Evolutionary conservation across 2,329 filamentous ascomycete species (phyloP).

Genomic region (Penicillium corylophilum): DNA sequence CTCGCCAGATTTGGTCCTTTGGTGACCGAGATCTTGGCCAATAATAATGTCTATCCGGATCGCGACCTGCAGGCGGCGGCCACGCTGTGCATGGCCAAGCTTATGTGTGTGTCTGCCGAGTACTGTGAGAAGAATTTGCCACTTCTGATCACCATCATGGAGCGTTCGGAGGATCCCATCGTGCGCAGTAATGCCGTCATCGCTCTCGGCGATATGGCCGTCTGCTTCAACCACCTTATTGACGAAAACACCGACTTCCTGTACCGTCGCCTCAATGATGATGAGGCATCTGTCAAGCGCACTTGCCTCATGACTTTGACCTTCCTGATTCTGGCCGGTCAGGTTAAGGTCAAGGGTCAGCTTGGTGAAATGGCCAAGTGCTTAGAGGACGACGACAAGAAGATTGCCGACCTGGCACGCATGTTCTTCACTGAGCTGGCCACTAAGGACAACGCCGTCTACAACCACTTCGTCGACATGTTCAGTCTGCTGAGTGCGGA

Average conservation of each 20-base stretch:
- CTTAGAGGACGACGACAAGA: conserved; percentile 90
- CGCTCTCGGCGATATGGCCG: conserved; percentile 96
- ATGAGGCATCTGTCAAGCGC: conserved; percentile 85
- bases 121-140: conserved; percentile 93
- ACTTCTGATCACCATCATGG: conserved; percentile 95
- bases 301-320: conserved; percentile 98
- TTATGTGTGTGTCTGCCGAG: conserved; percentile 97
- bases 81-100: conserved; percentile 90
- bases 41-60: conserved; percentile 89
- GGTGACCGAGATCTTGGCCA: conserved; percentile 89
- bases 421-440: conserved; percentile 99
- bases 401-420: conserved; percentile 85
- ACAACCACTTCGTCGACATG: conserved; percentile 99
- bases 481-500: conserved; percentile 89
- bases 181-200: conserved; percentile 96
- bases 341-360: conserved; percentile 99
- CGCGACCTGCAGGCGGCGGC: conserved; percentile 88
- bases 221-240: conserved; percentile 98
- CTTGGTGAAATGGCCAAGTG: conserved; percentile 99
- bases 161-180: conserved; percentile 86
- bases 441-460: conserved; percentile 97
- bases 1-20: conserved; percentile 88
- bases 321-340: conserved; percentile 92
- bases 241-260: conserved; percentile 99
- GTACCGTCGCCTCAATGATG: conserved; percentile 87